Percentiles rank a stretch among this genome's conserved stretches.
Conservation (phyloP, 306 rosid genomes). For the Morella rubra region DNA sequence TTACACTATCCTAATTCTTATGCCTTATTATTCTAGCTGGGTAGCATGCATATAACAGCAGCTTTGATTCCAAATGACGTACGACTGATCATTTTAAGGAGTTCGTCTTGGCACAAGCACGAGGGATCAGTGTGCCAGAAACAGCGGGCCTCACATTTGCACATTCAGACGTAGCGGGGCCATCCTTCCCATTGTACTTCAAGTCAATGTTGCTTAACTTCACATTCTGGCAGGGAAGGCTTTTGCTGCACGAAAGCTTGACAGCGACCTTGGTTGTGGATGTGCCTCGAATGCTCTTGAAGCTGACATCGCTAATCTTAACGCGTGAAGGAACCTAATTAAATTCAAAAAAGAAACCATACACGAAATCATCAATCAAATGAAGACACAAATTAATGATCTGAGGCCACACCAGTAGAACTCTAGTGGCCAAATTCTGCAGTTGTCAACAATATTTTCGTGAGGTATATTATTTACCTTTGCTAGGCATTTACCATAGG, state of each 20-base stretch:
- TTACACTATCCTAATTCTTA: too few species aligned
- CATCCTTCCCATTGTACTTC: slow-evolving; percentile 11
- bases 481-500: slow-evolving; percentile 19
- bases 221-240: slow-evolving; percentile 24
- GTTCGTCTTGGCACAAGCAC: slow-evolving; percentile 2
- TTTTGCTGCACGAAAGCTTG: slow-evolving; percentile 23
- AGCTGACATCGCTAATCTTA: slow-evolving; percentile 10
- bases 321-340: slow-evolving; percentile 13
- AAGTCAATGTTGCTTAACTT: slow-evolving; percentile 10
- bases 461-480: not conserved
- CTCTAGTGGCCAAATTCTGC: too few species aligned
- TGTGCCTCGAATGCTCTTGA: slow-evolving; percentile 29
- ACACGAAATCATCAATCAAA: not conserved
- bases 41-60: too few species aligned
- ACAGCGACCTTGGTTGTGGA: slow-evolving; percentile 3
- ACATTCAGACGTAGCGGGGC: not conserved
- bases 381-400: too few species aligned
- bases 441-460: too few species aligned
- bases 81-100: too few species aligned
- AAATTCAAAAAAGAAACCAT: too few species aligned
- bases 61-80: too few species aligned
- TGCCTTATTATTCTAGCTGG: too few species aligned
- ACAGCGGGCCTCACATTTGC: slow-evolving; percentile 13
- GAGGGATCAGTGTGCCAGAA: slow-evolving; percentile 18
- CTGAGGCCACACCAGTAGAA: too few species aligned